phyloP scores from a whole-genome alignment of 2,329 filamentous ascomycete species.

The Drechslerella dactyloides region DNA sequence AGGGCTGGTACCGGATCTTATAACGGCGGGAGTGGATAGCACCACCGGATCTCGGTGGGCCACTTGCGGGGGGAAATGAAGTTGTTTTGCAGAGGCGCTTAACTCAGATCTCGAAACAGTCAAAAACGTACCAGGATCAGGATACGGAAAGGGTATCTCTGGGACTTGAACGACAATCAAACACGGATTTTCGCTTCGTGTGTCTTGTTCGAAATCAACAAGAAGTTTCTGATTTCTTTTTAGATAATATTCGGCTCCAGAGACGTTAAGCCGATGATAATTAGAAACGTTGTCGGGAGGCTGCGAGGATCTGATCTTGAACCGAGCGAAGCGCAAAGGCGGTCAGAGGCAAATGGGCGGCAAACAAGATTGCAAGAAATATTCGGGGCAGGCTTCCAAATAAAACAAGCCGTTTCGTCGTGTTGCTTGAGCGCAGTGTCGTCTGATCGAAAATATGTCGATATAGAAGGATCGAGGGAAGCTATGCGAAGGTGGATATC shows the following conservation, averaged over 20 bases:
- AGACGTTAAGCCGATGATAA: background rate
- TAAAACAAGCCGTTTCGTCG: background rate
- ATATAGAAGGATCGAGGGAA: background rate
- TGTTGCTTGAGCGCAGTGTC: constrained; percentile 14
- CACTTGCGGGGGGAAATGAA: constrained; percentile 40
- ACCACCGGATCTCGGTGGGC: constrained; percentile 7
- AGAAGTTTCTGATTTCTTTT: constrained; percentile 4
- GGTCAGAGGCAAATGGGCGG: constrained; percentile 42
- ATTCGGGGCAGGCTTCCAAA: background rate
- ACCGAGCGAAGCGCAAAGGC: constrained; percentile 17
- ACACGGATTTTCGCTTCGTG: background rate
- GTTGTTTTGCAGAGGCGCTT: constrained; percentile 39
- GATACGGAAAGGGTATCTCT: constrained; percentile 3
- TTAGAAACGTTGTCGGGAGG: constrained; percentile 17
- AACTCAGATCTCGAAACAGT: constrained; percentile 33
- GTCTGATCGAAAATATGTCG: constrained; percentile 14
- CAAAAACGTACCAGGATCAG: constrained; percentile 25
- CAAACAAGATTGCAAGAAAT: constrained; percentile 10
- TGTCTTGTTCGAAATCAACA: background rate
- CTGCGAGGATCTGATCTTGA: constrained; percentile 33
- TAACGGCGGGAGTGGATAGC: constrained; percentile 1
- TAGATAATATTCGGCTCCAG: background rate
- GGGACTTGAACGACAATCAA: background rate
- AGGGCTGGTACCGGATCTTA: constrained; percentile 7
- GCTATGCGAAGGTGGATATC: constrained; percentile 1